phyloP scores from a whole-genome alignment of 2,329 filamentous ascomycete species.

The Colletotrichum sp. region DNA sequence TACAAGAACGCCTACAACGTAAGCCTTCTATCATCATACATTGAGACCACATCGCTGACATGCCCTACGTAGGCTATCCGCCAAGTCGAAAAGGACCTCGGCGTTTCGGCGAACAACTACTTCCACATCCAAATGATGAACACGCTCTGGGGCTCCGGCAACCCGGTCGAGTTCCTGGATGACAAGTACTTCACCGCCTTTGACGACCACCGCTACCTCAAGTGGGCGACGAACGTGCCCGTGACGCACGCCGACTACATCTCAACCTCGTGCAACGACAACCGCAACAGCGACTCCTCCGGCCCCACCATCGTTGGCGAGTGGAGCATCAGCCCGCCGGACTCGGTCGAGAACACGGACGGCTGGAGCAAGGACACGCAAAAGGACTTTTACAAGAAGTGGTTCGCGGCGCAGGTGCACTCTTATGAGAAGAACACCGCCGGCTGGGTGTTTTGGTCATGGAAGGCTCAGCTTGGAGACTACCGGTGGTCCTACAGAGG shows the following conservation, averaged over 20 bases:
- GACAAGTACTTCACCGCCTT: slow-evolving; percentile 52
- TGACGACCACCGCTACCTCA: slow-evolving; percentile 65
- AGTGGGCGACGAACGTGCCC: slow-evolving; percentile 49
- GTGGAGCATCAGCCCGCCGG: slow-evolving; percentile 59
- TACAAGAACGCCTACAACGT: slow-evolving; percentile 48
- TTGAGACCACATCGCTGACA: not conserved
- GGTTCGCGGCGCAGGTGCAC: slow-evolving; percentile 40
- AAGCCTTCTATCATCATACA: not conserved
- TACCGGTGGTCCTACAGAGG: slow-evolving; percentile 33
- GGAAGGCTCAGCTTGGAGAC: slow-evolving; percentile 50
- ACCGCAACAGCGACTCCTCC: slow-evolving; percentile 42
- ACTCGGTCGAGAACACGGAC: slow-evolving; percentile 47
- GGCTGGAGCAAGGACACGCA: slow-evolving; percentile 49
- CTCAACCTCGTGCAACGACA: slow-evolving; percentile 51
- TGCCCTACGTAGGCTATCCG: slow-evolving; percentile 45
- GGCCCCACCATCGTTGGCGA: slow-evolving; percentile 61
- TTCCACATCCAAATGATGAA: slow-evolving; percentile 60
- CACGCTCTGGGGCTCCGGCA: slow-evolving; percentile 58
- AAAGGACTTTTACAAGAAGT: slow-evolving; percentile 50
- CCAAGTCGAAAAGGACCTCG: slow-evolving; percentile 47
- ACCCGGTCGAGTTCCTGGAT: slow-evolving; percentile 52
- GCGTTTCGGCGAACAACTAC: slow-evolving; percentile 43
- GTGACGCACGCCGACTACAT: slow-evolving; percentile 56
- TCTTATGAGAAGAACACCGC: slow-evolving; percentile 55
- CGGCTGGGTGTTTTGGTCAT: slow-evolving; percentile 67